These are phyloP conservation scores for Suillus tomentosus DNA, from an alignment of 768 basidiomycete genomes.

Conservation along the genomic window DNA sequence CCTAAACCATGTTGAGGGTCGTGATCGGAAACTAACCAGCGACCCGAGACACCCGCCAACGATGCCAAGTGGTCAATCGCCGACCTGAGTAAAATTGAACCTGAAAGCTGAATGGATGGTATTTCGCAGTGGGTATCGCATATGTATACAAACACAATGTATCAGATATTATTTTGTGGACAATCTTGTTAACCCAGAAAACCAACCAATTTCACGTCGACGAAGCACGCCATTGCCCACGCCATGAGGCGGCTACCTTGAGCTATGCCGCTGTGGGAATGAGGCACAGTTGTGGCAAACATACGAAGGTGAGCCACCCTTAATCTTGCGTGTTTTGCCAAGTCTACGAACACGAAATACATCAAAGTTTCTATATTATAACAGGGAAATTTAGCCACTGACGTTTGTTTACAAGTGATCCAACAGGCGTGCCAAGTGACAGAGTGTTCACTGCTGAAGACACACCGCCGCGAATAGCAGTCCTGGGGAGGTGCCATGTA, in stretches of 20 bases:
- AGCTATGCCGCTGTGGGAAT: slow-evolving; percentile 18
- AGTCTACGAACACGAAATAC: slow-evolving; percentile 17
- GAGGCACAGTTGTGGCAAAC: slow-evolving; percentile 30
- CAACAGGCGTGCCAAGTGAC: slow-evolving; percentile 15
- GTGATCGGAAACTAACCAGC: not conserved
- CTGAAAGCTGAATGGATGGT: not conserved
- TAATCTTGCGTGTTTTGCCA: slow-evolving; percentile 32
- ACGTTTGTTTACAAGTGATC: not conserved
- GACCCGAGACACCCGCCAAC: not conserved
- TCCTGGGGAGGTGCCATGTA: slow-evolving; percentile 36
- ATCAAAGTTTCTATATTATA: not conserved
- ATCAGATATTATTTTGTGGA: not conserved
- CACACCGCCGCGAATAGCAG: slow-evolving; percentile 32
- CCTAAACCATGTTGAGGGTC: not conserved
- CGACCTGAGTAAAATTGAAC: not conserved
- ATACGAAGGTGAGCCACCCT: slow-evolving; percentile 33
- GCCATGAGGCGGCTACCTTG: slow-evolving; percentile 26
- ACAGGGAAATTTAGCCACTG: not conserved
- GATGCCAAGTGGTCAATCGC: not conserved
- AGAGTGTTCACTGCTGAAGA: slow-evolving; percentile 33
- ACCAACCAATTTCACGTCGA: not conserved
- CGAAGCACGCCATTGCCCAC: not conserved
- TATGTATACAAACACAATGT: not conserved
- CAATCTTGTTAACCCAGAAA: not conserved
- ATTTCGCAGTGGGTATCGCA: not conserved